Percentiles rank a stretch among this genome's conserved stretches.
Conservation (phyloP, 176 grass and related monocot genomes). For the Dendrocalamus sinicus region DNA sequence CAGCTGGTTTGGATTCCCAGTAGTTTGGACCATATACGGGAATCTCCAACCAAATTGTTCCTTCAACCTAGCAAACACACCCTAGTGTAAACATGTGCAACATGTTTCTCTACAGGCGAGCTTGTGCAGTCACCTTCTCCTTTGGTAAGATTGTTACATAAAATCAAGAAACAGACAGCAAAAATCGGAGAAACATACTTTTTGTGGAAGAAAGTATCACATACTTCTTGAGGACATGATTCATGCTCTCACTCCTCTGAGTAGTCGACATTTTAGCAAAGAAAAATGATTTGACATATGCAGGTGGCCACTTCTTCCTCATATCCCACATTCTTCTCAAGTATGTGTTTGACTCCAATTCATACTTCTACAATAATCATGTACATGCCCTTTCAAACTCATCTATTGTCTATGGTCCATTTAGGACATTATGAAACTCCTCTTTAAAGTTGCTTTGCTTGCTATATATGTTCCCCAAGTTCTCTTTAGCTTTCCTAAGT, state of each 20-base stretch:
- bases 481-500: neutral
- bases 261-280: conserved; percentile 19
- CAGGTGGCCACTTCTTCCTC: neutral
- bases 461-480: neutral
- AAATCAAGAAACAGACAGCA: neutral
- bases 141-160: neutral
- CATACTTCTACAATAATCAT: neutral
- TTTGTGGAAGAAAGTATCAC: neutral
- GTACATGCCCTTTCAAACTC: neutral
- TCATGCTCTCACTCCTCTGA: conserved; percentile 9
- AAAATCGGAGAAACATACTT: too few relatives aligned
- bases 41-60: neutral
- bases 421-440: too few relatives aligned
- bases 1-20: rapidly evolving
- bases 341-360: neutral
- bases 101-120: neutral
- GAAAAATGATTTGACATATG: neutral
- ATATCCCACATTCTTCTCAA: conserved; percentile 5
- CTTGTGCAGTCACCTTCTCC: neutral
- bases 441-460: neutral
- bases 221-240: conserved; percentile 10
- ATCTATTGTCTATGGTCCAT: neutral
- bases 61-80: neutral
- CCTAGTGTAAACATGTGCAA: neutral
- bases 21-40: neutral